phyloP scores from a whole-genome alignment of 768 basidiomycete species.

The Termitomyces bulborhizus region DNA sequence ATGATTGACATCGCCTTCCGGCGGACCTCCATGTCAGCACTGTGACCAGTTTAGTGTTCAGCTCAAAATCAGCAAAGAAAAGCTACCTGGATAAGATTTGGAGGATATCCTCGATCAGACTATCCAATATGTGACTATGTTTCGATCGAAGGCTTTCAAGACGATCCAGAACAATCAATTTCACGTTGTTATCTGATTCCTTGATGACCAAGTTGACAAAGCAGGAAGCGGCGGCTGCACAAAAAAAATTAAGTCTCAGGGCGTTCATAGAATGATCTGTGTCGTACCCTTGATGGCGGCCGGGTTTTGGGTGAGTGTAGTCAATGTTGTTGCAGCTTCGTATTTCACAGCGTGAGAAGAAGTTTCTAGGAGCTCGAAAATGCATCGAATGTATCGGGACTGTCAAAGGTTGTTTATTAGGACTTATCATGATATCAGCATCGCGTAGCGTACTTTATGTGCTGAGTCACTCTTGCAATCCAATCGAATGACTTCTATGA shows the following conservation, averaged over 20 bases:
- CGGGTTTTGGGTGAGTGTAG: slow-evolving; percentile 90
- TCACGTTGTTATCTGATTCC: slow-evolving; percentile 99
- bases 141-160: slow-evolving; percentile 76
- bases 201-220: slow-evolving; percentile 88
- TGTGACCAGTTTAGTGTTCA: slow-evolving; percentile 20
- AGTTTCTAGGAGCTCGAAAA: slow-evolving; percentile 88
- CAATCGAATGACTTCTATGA: slow-evolving; percentile 88
- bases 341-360: slow-evolving; percentile 94
- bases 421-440: slow-evolving; percentile 4
- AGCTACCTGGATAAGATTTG: slow-evolving; percentile 77
- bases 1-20: slow-evolving; percentile 88
- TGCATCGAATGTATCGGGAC: slow-evolving; percentile 91
- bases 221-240: slow-evolving; percentile 76
- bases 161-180: slow-evolving; percentile 92
- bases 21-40: slow-evolving; percentile 94
- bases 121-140: slow-evolving; percentile 86
- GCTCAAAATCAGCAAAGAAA: not conserved
- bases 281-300: slow-evolving; percentile 86
- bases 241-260: slow-evolving; percentile 2
- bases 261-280: not conserved
- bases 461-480: slow-evolving; percentile 85
- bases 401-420: slow-evolving; percentile 21
- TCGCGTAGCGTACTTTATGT: slow-evolving; percentile 68
- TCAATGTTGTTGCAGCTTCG: slow-evolving; percentile 93
- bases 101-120: slow-evolving; percentile 92